phyloP scores from a whole-genome alignment of 352 stramenopile species.

The Pythium sukuiense region DNA sequence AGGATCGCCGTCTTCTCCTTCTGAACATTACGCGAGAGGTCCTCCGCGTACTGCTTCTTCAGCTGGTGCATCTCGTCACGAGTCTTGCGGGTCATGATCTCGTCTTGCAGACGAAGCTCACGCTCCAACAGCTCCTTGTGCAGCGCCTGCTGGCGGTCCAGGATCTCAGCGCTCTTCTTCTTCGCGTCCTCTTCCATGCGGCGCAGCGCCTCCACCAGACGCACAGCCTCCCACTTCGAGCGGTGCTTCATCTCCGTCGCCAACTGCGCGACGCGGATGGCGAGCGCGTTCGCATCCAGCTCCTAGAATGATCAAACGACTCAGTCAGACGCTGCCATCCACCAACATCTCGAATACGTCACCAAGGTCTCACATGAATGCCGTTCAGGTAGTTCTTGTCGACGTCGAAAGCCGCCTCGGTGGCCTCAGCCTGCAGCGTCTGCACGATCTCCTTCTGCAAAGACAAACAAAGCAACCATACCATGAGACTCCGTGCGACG shows the following conservation, averaged over 20 bases:
- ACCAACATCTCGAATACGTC: not conserved
- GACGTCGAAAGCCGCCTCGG: conserved; percentile 54
- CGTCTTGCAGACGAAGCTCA: conserved; percentile 73
- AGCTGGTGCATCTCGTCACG: conserved; percentile 61
- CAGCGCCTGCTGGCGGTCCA: conserved; percentile 61
- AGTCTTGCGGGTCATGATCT: conserved; percentile 57
- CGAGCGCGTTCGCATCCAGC: conserved; percentile 65
- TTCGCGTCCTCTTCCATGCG: conserved; percentile 80
- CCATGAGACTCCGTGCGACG: not conserved
- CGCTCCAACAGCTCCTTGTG: conserved; percentile 79
- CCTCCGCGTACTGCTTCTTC: conserved; percentile 65
- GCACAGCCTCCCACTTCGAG: conserved; percentile 82
- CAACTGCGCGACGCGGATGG: conserved; percentile 74
- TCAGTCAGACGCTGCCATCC: not conserved
- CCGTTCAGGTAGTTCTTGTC: conserved; percentile 78
- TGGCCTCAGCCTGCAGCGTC: conserved; percentile 59
- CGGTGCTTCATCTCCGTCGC: conserved; percentile 88
- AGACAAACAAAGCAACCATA: conserved; percentile 9
- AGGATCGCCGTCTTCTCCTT: conserved; percentile 52
- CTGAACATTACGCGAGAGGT: conserved; percentile 62
- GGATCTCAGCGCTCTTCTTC: conserved; percentile 64
- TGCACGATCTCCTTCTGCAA: conserved; percentile 59
- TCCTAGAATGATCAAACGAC: conserved; percentile 35
- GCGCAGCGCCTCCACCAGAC: conserved; percentile 66
- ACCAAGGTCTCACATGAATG: conserved; percentile 45